These are phyloP conservation scores for Fusarium protoensiforme DNA, from an alignment of 2,329 filamentous ascomycete species.

Conservation along the genomic window DNA sequence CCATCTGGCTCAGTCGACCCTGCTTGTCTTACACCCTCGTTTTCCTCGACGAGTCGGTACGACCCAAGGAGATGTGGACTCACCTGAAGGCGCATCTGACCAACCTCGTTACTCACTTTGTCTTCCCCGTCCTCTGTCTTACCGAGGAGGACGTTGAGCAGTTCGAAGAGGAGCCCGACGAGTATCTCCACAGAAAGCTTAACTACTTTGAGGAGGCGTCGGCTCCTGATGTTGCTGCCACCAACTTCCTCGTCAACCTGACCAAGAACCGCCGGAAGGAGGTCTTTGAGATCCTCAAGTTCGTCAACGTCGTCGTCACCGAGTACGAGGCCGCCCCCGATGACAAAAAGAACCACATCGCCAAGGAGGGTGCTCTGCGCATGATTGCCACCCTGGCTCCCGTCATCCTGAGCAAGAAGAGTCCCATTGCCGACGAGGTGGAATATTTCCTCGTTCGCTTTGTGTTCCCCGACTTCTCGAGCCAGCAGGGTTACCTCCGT, in stretches of 20 bases:
- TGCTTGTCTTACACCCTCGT: constrained; percentile 93
- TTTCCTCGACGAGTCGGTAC: constrained; percentile 96
- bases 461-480: constrained; percentile 98
- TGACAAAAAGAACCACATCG: constrained; percentile 90
- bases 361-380: constrained; percentile 94
- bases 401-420: constrained; percentile 97
- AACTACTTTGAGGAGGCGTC: constrained; percentile 99
- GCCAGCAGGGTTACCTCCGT: constrained; percentile 88
- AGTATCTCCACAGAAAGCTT: constrained; percentile 96
- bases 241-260: constrained; percentile 94
- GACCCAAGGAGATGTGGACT: constrained; percentile 96
- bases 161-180: constrained; percentile 93
- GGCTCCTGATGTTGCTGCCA: constrained; percentile 92
- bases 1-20: constrained; percentile 92
- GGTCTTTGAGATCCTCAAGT: constrained; percentile 92
- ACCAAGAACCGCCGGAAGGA: constrained; percentile 96
- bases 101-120: constrained; percentile 90
- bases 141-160: constrained; percentile 92
- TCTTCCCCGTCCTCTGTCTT: constrained; percentile 95
- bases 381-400: constrained; percentile 97
- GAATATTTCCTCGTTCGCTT: constrained; percentile 99
- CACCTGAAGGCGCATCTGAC: constrained; percentile 93
- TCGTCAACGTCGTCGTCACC: constrained; percentile 95
- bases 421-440: constrained; percentile 95
- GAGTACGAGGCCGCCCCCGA: constrained; percentile 87